phyloP scores from a whole-genome alignment of 2,329 filamentous ascomycete genomes.

The Fusarium irregulare region DNA sequence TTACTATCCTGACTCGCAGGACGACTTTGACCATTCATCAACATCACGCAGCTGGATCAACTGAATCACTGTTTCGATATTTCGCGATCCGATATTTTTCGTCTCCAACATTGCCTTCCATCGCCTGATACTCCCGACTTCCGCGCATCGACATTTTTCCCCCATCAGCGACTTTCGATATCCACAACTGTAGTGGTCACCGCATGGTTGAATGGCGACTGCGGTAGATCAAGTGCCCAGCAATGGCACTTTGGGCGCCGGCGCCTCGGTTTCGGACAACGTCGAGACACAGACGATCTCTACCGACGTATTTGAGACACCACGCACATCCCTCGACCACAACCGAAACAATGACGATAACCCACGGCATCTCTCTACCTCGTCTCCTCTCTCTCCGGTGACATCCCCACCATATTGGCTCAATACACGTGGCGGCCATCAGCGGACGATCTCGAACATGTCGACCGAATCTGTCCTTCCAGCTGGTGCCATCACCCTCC shows the following conservation, averaged over 20 bases:
- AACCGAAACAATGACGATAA: constrained; percentile 26
- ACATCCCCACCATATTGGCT: constrained; percentile 60
- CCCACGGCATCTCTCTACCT: constrained; percentile 33
- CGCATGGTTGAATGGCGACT: constrained; percentile 52
- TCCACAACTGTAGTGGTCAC: constrained; percentile 2
- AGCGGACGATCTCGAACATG: constrained; percentile 55
- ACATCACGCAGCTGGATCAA: constrained; percentile 9
- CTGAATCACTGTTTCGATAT: constrained; percentile 1
- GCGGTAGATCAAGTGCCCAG: constrained; percentile 45
- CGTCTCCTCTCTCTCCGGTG: constrained; percentile 45
- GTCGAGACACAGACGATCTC: constrained; percentile 36
- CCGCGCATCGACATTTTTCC: background rate
- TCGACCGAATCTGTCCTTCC: constrained; percentile 63
- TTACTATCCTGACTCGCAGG: constrained; percentile 21
- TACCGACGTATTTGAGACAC: constrained; percentile 44
- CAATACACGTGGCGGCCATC: constrained; percentile 49
- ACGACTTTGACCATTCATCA: constrained; percentile 22
- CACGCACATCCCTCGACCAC: constrained; percentile 43
- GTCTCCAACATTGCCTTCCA: background rate
- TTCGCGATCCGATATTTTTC: background rate
- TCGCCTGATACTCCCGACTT: background rate
- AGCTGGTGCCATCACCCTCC: constrained; percentile 67
- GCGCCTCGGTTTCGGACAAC: constrained; percentile 28
- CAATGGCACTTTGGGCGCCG: constrained; percentile 35
- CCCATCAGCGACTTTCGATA: background rate